Evolutionary conservation across 192 early-diverging fungal genomes (phyloP).

Genomic region (Coemansia reversa): DNA sequence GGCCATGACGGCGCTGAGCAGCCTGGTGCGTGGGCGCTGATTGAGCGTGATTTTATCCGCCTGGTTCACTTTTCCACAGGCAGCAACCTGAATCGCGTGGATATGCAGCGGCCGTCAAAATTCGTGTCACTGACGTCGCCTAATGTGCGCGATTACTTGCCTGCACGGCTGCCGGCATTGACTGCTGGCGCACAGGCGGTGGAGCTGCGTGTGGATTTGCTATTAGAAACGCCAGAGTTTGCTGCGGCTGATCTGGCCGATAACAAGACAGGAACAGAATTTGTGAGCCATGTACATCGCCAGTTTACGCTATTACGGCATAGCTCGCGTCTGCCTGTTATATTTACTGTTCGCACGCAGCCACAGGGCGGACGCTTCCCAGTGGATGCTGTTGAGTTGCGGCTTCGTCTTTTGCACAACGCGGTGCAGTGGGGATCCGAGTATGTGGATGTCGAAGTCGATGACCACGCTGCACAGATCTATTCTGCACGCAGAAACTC

Average conservation of each 20-base stretch:
- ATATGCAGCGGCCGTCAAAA: conserved; percentile 57
- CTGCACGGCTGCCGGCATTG: conserved; percentile 60
- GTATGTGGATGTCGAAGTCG: conserved; percentile 87
- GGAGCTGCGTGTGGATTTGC: conserved; percentile 90
- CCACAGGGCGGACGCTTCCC: conserved; percentile 87
- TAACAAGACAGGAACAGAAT: conserved; percentile 14
- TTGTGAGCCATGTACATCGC: conserved; percentile 66
- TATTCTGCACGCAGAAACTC: conserved; percentile 51
- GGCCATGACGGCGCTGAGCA: conserved; percentile 23
- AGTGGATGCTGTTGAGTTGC: conserved; percentile 57
- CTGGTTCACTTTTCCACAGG: conserved; percentile 71
- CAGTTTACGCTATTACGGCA: conserved; percentile 77
- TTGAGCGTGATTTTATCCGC: conserved; percentile 72
- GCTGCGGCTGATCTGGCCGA: conserved; percentile 21
- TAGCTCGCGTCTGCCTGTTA: conserved; percentile 71
- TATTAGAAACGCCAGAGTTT: conserved; percentile 56
- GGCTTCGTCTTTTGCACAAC: conserved; percentile 63
- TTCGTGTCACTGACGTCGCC: conserved; percentile 88
- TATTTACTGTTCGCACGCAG: conserved; percentile 89
- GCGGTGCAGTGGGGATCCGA: conserved; percentile 89
- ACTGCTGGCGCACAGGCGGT: conserved; percentile 83
- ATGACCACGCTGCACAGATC: conserved; percentile 8
- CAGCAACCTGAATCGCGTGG: conserved; percentile 33
- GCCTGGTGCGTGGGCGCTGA: conserved; percentile 64
- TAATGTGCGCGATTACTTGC: conserved; percentile 57